phyloP scores from a whole-genome alignment of 148 eudicot genomes.

The Drosera capensis region DNA sequence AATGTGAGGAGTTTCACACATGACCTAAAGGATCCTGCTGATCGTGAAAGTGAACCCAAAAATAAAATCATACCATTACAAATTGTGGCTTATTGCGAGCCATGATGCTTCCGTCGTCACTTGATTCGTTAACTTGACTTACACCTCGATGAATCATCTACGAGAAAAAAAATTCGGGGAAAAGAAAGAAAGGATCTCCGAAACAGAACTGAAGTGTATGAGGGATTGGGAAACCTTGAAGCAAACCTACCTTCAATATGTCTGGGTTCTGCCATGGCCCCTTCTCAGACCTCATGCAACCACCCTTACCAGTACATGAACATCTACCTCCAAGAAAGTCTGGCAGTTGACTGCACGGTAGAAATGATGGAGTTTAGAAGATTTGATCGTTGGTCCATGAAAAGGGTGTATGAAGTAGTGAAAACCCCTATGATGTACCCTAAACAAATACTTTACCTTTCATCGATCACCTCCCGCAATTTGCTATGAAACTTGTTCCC shows the following conservation, averaged over 20 bases:
- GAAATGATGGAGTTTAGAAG: conserved; percentile 6
- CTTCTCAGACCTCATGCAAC: conserved; percentile 68
- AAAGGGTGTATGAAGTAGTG: too few species aligned
- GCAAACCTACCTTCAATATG: conserved; percentile 32
- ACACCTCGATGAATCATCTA: conserved; percentile 32
- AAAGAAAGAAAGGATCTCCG: background rate
- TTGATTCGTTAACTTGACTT: conserved; percentile 24
- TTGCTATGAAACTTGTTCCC: conserved; percentile 59
- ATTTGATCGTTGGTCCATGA: too few species aligned
- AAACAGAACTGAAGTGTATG: background rate
- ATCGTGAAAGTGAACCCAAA: background rate
- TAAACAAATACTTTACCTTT: conserved; percentile 21
- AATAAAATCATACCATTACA: conserved; percentile 18
- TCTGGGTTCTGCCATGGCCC: conserved; percentile 84
- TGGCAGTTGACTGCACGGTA: conserved; percentile 56
- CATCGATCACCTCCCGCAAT: conserved; percentile 69
- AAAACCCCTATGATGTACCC: background rate
- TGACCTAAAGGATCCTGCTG: background rate
- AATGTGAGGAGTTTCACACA: conserved; percentile 5
- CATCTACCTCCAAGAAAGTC: conserved; percentile 76
- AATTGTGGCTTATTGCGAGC: conserved; percentile 14
- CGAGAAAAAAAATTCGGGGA: background rate
- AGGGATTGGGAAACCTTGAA: too few species aligned
- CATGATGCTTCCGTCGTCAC: conserved; percentile 23
- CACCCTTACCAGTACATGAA: conserved; percentile 55